A percentile compares a stretch with the other conserved stretches of the same genome.
phyloP scores from a whole-genome alignment of 2,329 filamentous ascomycete species.

The Escovopsis sp. region DNA sequence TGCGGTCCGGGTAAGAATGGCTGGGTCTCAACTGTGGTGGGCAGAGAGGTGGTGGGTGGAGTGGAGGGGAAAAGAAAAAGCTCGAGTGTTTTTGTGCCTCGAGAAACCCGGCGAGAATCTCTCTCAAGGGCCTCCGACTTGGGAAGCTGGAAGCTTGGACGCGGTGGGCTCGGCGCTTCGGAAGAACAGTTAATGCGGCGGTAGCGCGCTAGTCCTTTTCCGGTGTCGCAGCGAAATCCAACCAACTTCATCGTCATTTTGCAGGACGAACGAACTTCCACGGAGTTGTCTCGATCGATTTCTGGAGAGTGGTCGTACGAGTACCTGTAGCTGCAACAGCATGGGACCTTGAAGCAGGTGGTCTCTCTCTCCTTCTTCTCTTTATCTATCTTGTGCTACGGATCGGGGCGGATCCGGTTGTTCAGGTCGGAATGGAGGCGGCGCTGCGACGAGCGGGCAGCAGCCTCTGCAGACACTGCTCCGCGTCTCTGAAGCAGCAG shows the following conservation, averaged over 20 bases:
- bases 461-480: slow-evolving; percentile 26
- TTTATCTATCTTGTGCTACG: no score
- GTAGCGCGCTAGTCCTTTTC: slow-evolving; percentile 6
- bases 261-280: no score
- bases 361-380: no score
- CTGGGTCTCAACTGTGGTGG: slow-evolving; percentile 8
- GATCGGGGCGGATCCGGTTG: no score
- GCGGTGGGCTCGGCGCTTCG: slow-evolving; percentile 10
- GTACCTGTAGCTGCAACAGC: no score
- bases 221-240: no score
- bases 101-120: not conserved
- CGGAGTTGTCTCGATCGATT: no score
- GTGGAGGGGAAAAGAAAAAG: slow-evolving; percentile 5
- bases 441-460: slow-evolving; percentile 25
- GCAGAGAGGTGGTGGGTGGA: not conserved
- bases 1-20: slow-evolving; percentile 9
- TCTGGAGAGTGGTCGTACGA: no score
- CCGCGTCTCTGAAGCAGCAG: slow-evolving; percentile 20
- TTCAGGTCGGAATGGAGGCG: slow-evolving; percentile 21
- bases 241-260: no score
- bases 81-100: slow-evolving; percentile 8
- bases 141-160: slow-evolving; percentile 17
- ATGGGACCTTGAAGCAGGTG: no score
- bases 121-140: no score
- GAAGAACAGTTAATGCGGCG: slow-evolving; percentile 23